Base-by-base conservation (phyloP, 225 moss, liverwort and hornwort genomes). In the Marchantia polymorpha region DNA sequence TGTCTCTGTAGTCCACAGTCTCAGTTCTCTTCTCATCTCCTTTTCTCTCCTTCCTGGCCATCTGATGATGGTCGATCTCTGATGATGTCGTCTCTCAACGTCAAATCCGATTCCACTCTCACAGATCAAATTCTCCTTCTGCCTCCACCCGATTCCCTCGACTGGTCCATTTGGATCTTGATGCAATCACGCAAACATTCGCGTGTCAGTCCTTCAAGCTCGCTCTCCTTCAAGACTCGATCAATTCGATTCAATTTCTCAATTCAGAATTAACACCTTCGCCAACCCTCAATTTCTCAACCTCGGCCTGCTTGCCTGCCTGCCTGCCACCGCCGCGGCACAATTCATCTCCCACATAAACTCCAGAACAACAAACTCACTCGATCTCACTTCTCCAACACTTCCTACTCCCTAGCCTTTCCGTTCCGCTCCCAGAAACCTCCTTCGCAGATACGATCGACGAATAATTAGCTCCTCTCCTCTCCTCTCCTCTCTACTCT, bases 1-100 rank as follows among this genome's bases (percentile, higher is more conserved):
- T 17, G 20, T 80, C 80, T 66, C 77, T 52, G 16, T 58, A 64
- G 17, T 82, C 85, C 79, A 82, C 78, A 47, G 67, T 48, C 25
- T 77, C 77, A 7, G 25, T 46, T 50, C 64, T 77, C 65, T 52
- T 77, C 64, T 77, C 77, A 65, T 66, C 77, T 23, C 77, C 66
- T 16, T 64, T 64, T 22, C 25, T 64, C 66, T 77, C 77, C 66
- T 77, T 77, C 64, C 52, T 77, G 50, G 77, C 77, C 77, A 77
- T 77, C 77, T 22, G 47, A 76, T 20, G 39, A 39, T 55, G 50
- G 15, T 73, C 73, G 14, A 52, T 7, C 19, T 69, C 72, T 25
- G n/a, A n/a, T n/a, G n/a, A n/a, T n/a, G 52, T 12, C 13, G 17
- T 49, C 7, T 17, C 67, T 67, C 3, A 56, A 56, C 56, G 56